A percentile compares a stretch with the other conserved stretches of the same genome.
These are phyloP conservation scores for Monilinia fructicola DNA, from an alignment of 2,329 filamentous ascomycete genomes.

Conservation along the genomic window DNA sequence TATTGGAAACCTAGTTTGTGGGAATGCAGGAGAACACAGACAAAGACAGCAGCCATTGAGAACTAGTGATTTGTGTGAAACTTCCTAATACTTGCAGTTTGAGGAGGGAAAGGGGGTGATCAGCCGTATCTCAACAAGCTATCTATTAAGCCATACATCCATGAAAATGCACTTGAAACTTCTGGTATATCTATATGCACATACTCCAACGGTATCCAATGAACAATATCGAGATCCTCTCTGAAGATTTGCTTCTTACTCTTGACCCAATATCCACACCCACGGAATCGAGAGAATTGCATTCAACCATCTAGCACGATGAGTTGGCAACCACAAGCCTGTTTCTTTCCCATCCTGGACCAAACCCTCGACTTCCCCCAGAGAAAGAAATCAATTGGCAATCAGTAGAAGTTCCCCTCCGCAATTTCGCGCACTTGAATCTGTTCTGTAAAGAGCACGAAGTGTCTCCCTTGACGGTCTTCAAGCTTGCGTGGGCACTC, in stretches of 20 bases:
- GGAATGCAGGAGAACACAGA: not conserved
- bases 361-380: not conserved
- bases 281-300: not conserved
- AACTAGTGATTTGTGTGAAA: not conserved
- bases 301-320: not conserved
- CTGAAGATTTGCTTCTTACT: not conserved
- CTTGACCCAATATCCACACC: too few species aligned
- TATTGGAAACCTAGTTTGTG: not conserved
- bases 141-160: not conserved
- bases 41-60: not conserved
- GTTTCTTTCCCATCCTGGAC: conserved; percentile 20
- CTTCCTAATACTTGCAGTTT: too few species aligned
- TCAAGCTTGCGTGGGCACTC: conserved; percentile 43
- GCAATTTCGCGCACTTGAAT: not conserved
- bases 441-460: conserved; percentile 2
- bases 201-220: not conserved
- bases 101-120: not conserved
- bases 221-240: not conserved
- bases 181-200: conserved; percentile 1
- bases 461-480: conserved; percentile 2
- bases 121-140: conserved; percentile 1
- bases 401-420: not conserved
- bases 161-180: not conserved
- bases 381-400: conserved; percentile 15
- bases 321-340: not conserved